Conservation (phyloP, 2,329 filamentous ascomycete genomes). For the Cladophialophora immunda region DNA sequence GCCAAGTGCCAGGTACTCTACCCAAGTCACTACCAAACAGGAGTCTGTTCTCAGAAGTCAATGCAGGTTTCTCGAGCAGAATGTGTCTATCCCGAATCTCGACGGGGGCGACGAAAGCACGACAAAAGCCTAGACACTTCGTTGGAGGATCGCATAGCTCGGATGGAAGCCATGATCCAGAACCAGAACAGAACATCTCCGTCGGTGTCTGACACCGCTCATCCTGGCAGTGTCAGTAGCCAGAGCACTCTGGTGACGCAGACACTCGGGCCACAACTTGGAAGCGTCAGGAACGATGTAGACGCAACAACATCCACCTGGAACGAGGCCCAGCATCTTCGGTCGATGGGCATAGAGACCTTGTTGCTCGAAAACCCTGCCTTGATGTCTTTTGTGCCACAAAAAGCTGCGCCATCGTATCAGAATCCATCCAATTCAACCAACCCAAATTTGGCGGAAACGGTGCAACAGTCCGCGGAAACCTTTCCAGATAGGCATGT, state of each 20-base stretch:
- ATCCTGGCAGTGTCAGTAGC: slow-evolving; percentile 6
- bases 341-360: slow-evolving; percentile 1
- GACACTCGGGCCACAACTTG: not conserved
- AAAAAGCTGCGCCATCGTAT: not conserved
- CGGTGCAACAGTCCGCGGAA: slow-evolving; percentile 3
- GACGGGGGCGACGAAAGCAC: slow-evolving; percentile 1
- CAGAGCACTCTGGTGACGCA: not conserved
- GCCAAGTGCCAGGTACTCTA: not conserved
- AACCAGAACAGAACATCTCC: slow-evolving; percentile 1
- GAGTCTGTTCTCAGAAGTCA: not conserved
- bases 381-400: not conserved
- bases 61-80: slow-evolving; percentile 3
- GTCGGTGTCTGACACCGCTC: not conserved
- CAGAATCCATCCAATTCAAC: not conserved
- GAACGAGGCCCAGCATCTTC: not conserved
- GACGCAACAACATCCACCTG: slow-evolving; percentile 1
- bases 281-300: not conserved
- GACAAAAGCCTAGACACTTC: not conserved
- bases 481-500: not conserved
- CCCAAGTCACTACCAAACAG: not conserved
- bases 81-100: slow-evolving; percentile 9
- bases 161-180: slow-evolving; percentile 11
- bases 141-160: slow-evolving; percentile 5
- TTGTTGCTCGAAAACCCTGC: not conserved
- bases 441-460: not conserved